Evolutionary conservation across 805 yeast species (phyloP), one percentile per base, ranked within the genome.

Genomic region (Hanseniaspora nectarophila): DNA sequence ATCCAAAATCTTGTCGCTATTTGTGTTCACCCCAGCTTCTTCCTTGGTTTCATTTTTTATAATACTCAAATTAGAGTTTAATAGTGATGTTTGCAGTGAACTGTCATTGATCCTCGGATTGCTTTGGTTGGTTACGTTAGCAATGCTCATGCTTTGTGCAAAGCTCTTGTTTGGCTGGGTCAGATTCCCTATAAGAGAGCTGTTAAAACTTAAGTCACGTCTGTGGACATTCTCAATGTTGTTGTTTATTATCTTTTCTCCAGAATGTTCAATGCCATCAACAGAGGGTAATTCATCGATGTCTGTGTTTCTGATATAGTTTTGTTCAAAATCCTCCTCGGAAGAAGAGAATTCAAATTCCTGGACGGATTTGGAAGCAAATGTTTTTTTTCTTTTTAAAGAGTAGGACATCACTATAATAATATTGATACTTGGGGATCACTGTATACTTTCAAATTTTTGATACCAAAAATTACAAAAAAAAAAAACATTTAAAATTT

Each of bases 341-440:
- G 50, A 46, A n/a, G 43, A 37, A 12, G 50, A 46, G 12, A 46
- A 46, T 20, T 46, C 43, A 46, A 46, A 46, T 4, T 26, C 18
- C 23, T 33, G 37, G 3, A 12, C 15, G 5, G 35, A 7, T 3
- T 16, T 31, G 2, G 43, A 4, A 10, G 20, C 16, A 12, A 9
- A 16, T 4, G 39, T 13, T 37, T 24, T 28, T n/a, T 46, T 46
- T 29, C 31, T 26, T 12, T 38, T 37, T 3, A 18, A 20, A 2
- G 50, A 37, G n/a, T 37, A 23, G 9, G 49, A 45, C 49, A 45
- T n/a, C n/a, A n/a, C n/a, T n/a, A n/a, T n/a, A n/a, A n/a, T n/a
- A n/a, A n/a, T n/a, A n/a, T n/a, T n/a, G n/a, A n/a, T n/a, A n/a
- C n/a, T n/a, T n/a, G n/a, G n/a, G n/a, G n/a, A n/a, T n/a, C n/a